These are phyloP conservation scores for Micractinium conductrix DNA, from an alignment of 139 green algal genomes.

Conservation along the genomic window DNA sequence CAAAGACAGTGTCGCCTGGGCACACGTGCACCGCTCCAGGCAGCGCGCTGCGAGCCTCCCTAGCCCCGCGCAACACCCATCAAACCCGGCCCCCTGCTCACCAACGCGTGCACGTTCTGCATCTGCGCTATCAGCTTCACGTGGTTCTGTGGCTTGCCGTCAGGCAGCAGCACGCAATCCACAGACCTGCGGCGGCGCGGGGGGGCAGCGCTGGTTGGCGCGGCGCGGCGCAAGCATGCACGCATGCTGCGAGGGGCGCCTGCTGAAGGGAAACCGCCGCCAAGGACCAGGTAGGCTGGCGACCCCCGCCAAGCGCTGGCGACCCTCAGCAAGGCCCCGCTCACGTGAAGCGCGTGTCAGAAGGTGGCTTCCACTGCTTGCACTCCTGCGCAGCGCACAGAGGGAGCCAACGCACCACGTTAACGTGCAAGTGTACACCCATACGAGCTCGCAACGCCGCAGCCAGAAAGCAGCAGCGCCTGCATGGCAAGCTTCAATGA, in stretches of 20 bases:
- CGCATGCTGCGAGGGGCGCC: not conserved
- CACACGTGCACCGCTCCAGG: no score
- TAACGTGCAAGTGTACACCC: not conserved
- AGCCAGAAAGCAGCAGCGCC: not conserved
- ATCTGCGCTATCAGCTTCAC: not conserved
- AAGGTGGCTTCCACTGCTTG: constrained; percentile 7
- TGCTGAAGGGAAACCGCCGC: not conserved
- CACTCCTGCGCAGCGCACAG: no score
- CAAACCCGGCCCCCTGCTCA: constrained; percentile 2
- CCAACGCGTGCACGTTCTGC: constrained; percentile 22
- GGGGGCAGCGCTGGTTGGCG: not conserved
- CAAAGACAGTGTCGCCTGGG: no score
- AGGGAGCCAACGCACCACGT: no score
- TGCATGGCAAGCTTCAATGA: no score
- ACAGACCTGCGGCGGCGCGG: not conserved
- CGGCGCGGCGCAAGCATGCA: no score
- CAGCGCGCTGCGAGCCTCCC: no score
- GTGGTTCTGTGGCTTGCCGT: constrained; percentile 5
- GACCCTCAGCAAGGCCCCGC: not conserved
- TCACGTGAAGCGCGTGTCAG: not conserved
- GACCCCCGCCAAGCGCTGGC: not conserved
- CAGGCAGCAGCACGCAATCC: constrained; percentile 24
- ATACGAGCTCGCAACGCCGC: not conserved
- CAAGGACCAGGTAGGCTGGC: not conserved
- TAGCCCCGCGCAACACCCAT: no score